Base-by-base conservation (phyloP, 2,329 filamentous ascomycete species). In the Pestalotiopsis sp. region DNA sequence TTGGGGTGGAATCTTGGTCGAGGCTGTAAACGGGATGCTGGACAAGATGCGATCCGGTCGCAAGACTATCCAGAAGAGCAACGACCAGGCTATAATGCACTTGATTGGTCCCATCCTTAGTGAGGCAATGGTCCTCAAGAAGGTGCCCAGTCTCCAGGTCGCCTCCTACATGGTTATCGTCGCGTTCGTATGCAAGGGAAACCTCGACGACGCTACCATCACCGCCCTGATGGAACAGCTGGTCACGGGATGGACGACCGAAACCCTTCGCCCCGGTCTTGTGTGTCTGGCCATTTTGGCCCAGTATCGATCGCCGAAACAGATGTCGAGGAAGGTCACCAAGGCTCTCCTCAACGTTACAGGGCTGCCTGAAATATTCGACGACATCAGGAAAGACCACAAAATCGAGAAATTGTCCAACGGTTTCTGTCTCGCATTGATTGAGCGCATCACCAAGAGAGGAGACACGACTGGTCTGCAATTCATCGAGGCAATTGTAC, bases 101-200 rank as follows among this genome's bases (percentile, higher is more conserved):
- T 82, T 84, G 82, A 75, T 89, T 87, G 77, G 85, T 85, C 80
- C 94, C 84, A 74, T 94, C 2, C 85, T 99, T 39, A 92, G 94
- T 70, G 91, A 93, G 71, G 93, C 92, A 1, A 86, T 98, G 70
- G 86, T 91, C 9, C 87, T 95, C 83, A 90, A 90, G 74, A 90
- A 92, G 70, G 90, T 91, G 0, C 89, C 94, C 0, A 93, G 95
- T 71, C 84, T 97, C 57, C 92, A 95, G 72, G 88, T 97, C 70
- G 94, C 92, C 17, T 95, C 93, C 68, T 98, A 97, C 79, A 97
- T 98, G 92, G 90, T 97, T 23, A 87, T 95, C 68, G 90, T 94
- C 6, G 90, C 98, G 63, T 87, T 98, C 71, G 94, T 94, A 6
- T 91, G 93, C 63, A 97, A 97, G 80, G 91, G 92, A 0, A 87